These are phyloP conservation scores for Pelargonium fulgidum DNA, from an alignment of 441 rosid species.

Conservation along the genomic window DNA sequence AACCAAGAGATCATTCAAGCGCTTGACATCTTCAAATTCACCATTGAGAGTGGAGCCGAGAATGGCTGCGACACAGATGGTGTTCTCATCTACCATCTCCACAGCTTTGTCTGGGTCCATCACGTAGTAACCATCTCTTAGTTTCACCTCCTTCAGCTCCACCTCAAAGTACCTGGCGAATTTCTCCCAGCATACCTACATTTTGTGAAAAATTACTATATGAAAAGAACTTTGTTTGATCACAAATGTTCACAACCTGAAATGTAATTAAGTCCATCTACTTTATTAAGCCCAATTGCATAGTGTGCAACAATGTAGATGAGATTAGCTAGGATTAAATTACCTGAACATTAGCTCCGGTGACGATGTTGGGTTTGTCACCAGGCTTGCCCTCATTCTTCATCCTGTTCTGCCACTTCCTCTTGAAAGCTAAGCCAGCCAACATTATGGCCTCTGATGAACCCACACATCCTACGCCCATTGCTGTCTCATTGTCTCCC, in stretches of 20 bases:
- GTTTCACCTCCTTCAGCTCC: conserved; percentile 79
- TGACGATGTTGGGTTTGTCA: no score
- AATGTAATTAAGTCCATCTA: no score
- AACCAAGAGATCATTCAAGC: no score
- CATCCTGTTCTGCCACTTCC: conserved; percentile 62
- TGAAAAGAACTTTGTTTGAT: no score
- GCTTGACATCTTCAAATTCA: no score
- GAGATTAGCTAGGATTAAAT: no score
- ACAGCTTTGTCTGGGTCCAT: conserved; percentile 82
- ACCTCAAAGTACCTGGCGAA: conserved; percentile 63
- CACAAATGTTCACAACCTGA: no score
- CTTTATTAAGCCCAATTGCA: no score
- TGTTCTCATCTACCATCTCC: conserved; percentile 90
- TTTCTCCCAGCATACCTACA: conserved; percentile 48
- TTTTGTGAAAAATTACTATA: no score
- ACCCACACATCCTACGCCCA: conserved; percentile 62
- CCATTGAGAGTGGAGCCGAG: conserved; percentile 25
- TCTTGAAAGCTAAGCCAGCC: conserved; percentile 27
- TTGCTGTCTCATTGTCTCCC: conserved; percentile 42
- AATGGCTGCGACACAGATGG: conserved; percentile 87
- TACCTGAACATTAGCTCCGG: background rate
- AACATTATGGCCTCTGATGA: conserved; percentile 40
- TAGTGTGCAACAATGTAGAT: no score
- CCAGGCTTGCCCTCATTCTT: no score
- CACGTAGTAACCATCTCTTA: conserved; percentile 77